Evolutionary conservation across 2,329 filamentous ascomycete genomes (phyloP).

Genomic region (Cytospora piceae): DNA sequence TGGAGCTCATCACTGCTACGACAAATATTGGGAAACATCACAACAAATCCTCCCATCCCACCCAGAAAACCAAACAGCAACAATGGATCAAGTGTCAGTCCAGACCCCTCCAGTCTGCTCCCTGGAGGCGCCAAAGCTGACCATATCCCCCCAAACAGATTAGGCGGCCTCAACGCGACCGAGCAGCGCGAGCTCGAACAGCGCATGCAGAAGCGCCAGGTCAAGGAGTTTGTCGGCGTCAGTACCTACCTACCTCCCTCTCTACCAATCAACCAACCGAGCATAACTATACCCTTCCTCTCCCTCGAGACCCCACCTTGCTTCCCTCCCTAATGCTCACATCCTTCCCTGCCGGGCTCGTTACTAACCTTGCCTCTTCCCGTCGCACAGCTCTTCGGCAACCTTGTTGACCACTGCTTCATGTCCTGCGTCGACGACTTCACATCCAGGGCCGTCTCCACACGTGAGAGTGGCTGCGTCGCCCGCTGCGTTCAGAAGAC

Average conservation of each 20-base stretch:
- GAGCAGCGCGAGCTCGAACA: conserved; percentile 93
- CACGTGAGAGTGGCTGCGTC: conserved; percentile 88
- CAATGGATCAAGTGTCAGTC: conserved; percentile 29
- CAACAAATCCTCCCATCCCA: background rate
- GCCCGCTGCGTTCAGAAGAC: conserved; percentile 96
- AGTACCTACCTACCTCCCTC: conserved; percentile 47
- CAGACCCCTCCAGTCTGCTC: background rate
- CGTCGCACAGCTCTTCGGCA: conserved; percentile 57
- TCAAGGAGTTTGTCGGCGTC: conserved; percentile 99
- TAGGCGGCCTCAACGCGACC: conserved; percentile 62
- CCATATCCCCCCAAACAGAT: conserved; percentile 19
- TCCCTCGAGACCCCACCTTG: background rate
- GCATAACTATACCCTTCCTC: background rate
- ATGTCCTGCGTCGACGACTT: conserved; percentile 97
- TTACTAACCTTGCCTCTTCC: background rate
- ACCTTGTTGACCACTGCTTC: conserved; percentile 88
- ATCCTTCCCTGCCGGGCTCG: background rate
- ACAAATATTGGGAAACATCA: conserved; percentile 5
- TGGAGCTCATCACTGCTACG: conserved; percentile 4
- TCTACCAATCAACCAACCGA: background rate
- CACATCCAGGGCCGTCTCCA: conserved; percentile 90
- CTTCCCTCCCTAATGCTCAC: background rate
- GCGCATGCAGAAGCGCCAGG: conserved; percentile 96
- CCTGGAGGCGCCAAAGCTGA: conserved; percentile 8
- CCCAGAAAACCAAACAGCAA: conserved; percentile 6